Evolutionary conservation across 768 basidiomycete species (phyloP).

Genomic region (Leccinum rimulosum): DNA sequence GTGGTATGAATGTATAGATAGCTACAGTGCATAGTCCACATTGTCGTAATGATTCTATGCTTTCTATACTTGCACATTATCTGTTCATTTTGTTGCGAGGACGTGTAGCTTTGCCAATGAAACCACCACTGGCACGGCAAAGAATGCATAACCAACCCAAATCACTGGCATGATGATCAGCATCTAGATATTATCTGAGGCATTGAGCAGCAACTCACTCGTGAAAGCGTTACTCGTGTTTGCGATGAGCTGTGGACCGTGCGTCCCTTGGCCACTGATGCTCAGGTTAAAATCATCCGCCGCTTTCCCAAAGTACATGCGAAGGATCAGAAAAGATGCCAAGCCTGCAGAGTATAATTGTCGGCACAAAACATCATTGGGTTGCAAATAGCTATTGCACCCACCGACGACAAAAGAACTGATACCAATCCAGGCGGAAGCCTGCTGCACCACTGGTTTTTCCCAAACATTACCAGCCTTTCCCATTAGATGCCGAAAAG

Average conservation of each 20-base stretch:
- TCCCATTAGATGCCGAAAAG: slow-evolving; percentile 64
- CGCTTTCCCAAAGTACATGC: slow-evolving; percentile 82
- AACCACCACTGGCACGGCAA: slow-evolving; percentile 64
- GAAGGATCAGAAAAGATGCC: slow-evolving; percentile 65
- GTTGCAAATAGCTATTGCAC: slow-evolving; percentile 7
- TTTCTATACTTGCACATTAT: not conserved
- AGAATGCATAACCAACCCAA: slow-evolving; percentile 77
- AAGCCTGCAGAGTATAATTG: slow-evolving; percentile 43
- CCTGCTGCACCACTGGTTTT: slow-evolving; percentile 53
- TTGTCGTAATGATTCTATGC: not conserved
- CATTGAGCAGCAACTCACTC: slow-evolving; percentile 44
- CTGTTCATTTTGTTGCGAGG: slow-evolving; percentile 40
- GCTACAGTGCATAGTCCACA: not conserved
- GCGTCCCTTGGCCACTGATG: slow-evolving; percentile 48
- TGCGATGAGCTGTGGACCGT: slow-evolving; percentile 61
- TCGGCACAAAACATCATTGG: not conserved
- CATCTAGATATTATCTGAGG: not conserved
- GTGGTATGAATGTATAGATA: not conserved
- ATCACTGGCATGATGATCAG: slow-evolving; percentile 49
- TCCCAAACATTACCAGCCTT: slow-evolving; percentile 50
- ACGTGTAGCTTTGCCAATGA: slow-evolving; percentile 69
- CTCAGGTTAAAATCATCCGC: slow-evolving; percentile 73
- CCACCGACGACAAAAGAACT: slow-evolving; percentile 72
- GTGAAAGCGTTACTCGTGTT: slow-evolving; percentile 68
- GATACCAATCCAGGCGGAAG: slow-evolving; percentile 73